A percentile compares a stretch with the other conserved stretches of the same genome.
Evolutionary conservation across 2,329 filamentous ascomycete species (phyloP).

Genomic region (Claviceps citrina): DNA sequence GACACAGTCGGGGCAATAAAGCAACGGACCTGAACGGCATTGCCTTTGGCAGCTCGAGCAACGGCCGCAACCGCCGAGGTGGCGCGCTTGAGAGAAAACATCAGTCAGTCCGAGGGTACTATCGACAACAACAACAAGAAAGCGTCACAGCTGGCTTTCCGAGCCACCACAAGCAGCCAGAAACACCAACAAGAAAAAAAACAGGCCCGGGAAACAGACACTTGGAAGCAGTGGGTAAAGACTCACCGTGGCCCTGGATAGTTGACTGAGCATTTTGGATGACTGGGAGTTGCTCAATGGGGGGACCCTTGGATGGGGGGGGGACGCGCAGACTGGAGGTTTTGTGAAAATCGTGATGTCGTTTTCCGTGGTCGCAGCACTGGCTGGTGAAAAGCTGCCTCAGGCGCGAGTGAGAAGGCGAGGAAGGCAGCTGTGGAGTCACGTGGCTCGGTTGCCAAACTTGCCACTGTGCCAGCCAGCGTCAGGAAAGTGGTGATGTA

Average conservation of each 20-base stretch:
- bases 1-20: slow-evolving; percentile 47
- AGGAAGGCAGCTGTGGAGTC: not conserved
- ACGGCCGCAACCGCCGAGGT: slow-evolving; percentile 33
- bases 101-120: slow-evolving; percentile 1
- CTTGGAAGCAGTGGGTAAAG: not conserved
- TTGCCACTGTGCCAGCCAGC: too few relatives aligned
- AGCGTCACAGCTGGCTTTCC: too few relatives aligned
- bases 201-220: too few relatives aligned
- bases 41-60: slow-evolving; percentile 27
- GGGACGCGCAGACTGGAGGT: slow-evolving; percentile 20
- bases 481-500: too few relatives aligned
- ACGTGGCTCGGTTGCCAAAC: not conserved
- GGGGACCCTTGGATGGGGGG: slow-evolving; percentile 18
- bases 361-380: slow-evolving; percentile 9
- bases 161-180: too few relatives aligned
- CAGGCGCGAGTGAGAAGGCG: slow-evolving; percentile 7
- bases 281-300: slow-evolving; percentile 33
- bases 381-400: too few relatives aligned
- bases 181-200: too few relatives aligned
- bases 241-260: slow-evolving; percentile 42
- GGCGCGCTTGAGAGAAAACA: slow-evolving; percentile 28
- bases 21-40: slow-evolving; percentile 34
- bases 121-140: not conserved
- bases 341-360: slow-evolving; percentile 32
- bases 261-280: slow-evolving; percentile 40